Conservation (phyloP, 2,329 filamentous ascomycete genomes). For the Ceratocystis diversiconidia region DNA sequence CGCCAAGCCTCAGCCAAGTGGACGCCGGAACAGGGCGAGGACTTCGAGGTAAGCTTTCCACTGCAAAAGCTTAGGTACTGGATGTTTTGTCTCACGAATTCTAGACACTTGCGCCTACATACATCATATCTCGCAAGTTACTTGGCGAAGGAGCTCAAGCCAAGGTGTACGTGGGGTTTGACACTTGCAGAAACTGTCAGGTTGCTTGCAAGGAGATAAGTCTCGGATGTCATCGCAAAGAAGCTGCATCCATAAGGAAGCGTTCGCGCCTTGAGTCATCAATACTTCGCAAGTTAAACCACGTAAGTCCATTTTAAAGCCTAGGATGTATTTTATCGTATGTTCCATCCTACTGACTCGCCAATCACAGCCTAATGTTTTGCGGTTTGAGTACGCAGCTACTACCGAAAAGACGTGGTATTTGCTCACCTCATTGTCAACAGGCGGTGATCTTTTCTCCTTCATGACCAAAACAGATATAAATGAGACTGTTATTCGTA, state of each 20-base stretch:
- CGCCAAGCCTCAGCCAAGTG: slow-evolving; percentile 3
- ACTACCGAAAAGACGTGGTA: slow-evolving; percentile 25
- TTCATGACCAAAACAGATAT: slow-evolving; percentile 25
- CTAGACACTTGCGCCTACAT: slow-evolving; percentile 26
- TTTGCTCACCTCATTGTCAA: slow-evolving; percentile 43
- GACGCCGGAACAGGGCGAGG: not conserved
- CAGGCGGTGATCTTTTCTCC: slow-evolving; percentile 40
- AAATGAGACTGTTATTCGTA: slow-evolving; percentile 10
- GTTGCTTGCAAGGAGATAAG: slow-evolving; percentile 46
- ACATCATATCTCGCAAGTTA: slow-evolving; percentile 25
- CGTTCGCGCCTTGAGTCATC: slow-evolving; percentile 23
- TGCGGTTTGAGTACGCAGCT: slow-evolving; percentile 7
- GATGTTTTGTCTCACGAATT: slow-evolving; percentile 3
- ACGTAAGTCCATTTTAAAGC: slow-evolving; percentile 30
- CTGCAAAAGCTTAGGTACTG: not conserved
- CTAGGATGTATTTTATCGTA: not conserved
- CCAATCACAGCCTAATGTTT: slow-evolving; percentile 13
- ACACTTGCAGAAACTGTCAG: slow-evolving; percentile 40
- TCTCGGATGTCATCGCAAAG: not conserved
- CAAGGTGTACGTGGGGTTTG: slow-evolving; percentile 29
- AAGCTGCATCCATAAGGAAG: slow-evolving; percentile 31
- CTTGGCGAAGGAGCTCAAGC: slow-evolving; percentile 29
- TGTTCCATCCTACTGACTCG: not conserved
- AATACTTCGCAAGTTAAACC: slow-evolving; percentile 39
- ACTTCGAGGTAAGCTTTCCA: slow-evolving; percentile 6